Conservation (phyloP, 805 yeast genomes). For the Wickerhamomyces bisporus region DNA sequence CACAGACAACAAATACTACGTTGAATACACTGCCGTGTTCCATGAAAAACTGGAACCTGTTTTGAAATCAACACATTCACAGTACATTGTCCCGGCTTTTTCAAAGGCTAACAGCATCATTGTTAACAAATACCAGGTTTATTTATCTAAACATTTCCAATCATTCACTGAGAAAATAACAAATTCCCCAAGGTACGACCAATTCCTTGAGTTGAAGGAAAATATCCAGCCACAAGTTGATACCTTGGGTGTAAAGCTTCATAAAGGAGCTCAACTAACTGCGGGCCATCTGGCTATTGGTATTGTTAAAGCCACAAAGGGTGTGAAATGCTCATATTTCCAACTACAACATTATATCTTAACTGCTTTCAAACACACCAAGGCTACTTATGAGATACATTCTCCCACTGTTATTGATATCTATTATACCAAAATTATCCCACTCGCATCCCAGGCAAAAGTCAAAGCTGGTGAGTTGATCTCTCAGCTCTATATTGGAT, state of each 20-base stretch:
- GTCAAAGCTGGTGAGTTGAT: background rate
- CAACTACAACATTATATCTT: too few species aligned
- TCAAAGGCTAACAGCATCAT: constrained; percentile 1
- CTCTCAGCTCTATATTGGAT: background rate
- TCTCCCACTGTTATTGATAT: constrained; percentile 7
- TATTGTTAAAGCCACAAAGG: background rate
- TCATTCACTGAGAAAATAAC: constrained; percentile 2
- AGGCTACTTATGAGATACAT: constrained; percentile 1
- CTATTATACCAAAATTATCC: constrained; percentile 5
- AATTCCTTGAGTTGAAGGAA: background rate
- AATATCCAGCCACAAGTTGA: background rate
- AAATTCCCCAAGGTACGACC: constrained; percentile 6
- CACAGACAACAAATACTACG: constrained; percentile 12
- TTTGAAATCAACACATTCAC: constrained; percentile 2
- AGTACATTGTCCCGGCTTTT: constrained; percentile 10
- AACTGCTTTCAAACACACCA: background rate
- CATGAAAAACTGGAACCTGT: constrained; percentile 10
- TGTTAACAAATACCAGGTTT: constrained; percentile 9
- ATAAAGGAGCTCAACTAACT: background rate
- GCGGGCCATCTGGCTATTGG: constrained; percentile 1
- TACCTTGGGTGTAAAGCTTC: too few species aligned
- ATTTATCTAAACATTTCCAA: constrained; percentile 11
- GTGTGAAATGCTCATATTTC: too few species aligned
- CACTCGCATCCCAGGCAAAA: background rate
- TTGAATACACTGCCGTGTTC: constrained; percentile 15